These are phyloP conservation scores for Hypoxylon sp. DNA, from an alignment of 2,329 filamentous ascomycete genomes.

Conservation along the genomic window DNA sequence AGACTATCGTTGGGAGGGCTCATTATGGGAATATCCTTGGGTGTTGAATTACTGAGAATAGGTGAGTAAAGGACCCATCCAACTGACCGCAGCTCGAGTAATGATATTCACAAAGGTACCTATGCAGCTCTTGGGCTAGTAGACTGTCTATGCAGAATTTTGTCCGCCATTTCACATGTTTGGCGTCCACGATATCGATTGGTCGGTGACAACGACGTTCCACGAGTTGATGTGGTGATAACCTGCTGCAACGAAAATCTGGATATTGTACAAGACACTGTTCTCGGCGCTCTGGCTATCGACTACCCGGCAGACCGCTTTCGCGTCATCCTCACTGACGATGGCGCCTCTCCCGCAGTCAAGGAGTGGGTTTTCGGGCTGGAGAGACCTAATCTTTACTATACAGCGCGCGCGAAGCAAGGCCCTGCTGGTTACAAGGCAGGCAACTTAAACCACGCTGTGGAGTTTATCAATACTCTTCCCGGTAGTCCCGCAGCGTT, in stretches of 20 bases:
- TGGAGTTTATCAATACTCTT: conserved; percentile 12
- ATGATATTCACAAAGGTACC: too few species aligned
- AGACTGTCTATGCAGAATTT: not conserved
- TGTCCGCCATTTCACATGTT: not conserved
- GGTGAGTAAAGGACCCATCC: too few species aligned
- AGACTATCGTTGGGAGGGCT: not conserved
- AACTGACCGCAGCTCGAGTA: too few species aligned
- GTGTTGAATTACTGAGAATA: not conserved
- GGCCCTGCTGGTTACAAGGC: conserved; percentile 10
- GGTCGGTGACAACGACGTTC: not conserved
- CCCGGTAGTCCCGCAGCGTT: conserved; percentile 13
- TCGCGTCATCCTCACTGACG: not conserved
- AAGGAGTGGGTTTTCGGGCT: not conserved
- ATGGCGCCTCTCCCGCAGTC: not conserved
- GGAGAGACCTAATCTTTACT: conserved; percentile 3
- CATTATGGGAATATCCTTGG: not conserved
- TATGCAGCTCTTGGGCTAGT: not conserved
- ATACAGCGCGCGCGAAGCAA: conserved; percentile 14
- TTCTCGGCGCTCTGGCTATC: conserved; percentile 12
- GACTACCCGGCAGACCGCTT: conserved; percentile 2
- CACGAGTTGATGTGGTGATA: conserved; percentile 10
- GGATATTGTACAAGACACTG: conserved; percentile 14
- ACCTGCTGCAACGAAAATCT: conserved; percentile 11
- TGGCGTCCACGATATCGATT: conserved; percentile 2
- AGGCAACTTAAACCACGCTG: conserved; percentile 25